Conservation (phyloP, 2,329 filamentous ascomycete genomes). For the Lachnellula occidentalis region DNA sequence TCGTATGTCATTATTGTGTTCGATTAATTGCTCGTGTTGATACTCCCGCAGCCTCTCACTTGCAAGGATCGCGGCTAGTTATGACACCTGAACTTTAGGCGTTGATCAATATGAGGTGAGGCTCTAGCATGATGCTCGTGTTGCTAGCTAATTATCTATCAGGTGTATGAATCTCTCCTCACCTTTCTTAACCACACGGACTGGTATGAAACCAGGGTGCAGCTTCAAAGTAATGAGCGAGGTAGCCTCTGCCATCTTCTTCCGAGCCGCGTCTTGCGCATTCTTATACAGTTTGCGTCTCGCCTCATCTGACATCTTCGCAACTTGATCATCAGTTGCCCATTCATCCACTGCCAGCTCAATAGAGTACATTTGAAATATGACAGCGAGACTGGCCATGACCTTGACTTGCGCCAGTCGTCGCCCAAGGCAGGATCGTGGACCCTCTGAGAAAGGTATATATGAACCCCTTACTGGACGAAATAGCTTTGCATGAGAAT, state of each 20-base stretch:
- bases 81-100: neutral
- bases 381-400: constrained; percentile 47
- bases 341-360: constrained; percentile 20
- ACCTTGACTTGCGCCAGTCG: constrained; percentile 57
- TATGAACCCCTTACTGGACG: constrained; percentile 56
- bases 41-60: no score
- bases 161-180: constrained; percentile 58
- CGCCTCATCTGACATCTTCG: constrained; percentile 40
- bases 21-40: no score
- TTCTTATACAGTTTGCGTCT: constrained; percentile 52
- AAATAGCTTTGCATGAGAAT: constrained; percentile 54
- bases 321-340: constrained; percentile 19
- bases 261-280: constrained; percentile 50
- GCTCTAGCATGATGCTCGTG: neutral
- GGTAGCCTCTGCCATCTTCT: constrained; percentile 48
- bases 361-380: constrained; percentile 39
- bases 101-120: neutral
- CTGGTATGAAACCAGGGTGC: constrained; percentile 50
- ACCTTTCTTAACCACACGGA: constrained; percentile 64
- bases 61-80: no score
- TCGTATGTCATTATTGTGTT: neutral
- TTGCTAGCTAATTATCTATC: constrained; percentile 15
- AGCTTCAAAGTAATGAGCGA: constrained; percentile 70
- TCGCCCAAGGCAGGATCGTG: constrained; percentile 52
- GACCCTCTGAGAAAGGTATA: constrained; percentile 54